Evolutionary conservation across 2,329 filamentous ascomycete species (phyloP).

Genomic region (Macroventuria anomochaeta): DNA sequence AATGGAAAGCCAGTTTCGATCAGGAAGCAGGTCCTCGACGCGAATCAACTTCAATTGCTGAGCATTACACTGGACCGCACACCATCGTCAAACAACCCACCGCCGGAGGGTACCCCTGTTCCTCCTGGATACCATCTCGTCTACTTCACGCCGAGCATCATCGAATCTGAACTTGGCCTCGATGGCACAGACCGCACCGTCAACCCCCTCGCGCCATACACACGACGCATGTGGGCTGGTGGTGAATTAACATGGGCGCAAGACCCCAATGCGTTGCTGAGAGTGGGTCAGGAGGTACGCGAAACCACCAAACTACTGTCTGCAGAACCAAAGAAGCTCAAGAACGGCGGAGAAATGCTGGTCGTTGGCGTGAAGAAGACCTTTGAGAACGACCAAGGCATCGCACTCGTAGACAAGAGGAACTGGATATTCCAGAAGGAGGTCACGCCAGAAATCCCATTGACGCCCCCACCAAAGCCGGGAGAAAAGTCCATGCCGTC

Average conservation of each 20-base stretch:
- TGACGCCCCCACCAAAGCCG: slow-evolving; percentile 37
- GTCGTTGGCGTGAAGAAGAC: slow-evolving; percentile 66
- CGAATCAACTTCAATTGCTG: slow-evolving; percentile 43
- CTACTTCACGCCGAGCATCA: slow-evolving; percentile 80
- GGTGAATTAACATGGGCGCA: slow-evolving; percentile 69
- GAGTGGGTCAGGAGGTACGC: slow-evolving; percentile 45
- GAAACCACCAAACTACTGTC: slow-evolving; percentile 56
- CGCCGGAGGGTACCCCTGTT: slow-evolving; percentile 47
- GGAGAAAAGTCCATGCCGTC: slow-evolving; percentile 28
- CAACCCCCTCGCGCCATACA: slow-evolving; percentile 73
- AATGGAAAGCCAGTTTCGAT: slow-evolving; percentile 36
- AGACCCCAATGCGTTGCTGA: slow-evolving; percentile 26
- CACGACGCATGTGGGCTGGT: slow-evolving; percentile 89
- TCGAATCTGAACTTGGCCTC: slow-evolving; percentile 67
- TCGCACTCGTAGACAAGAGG: slow-evolving; percentile 47
- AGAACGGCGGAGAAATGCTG: slow-evolving; percentile 60
- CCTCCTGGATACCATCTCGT: slow-evolving; percentile 81
- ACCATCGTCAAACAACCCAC: slow-evolving; percentile 27
- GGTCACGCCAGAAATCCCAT: slow-evolving; percentile 48
- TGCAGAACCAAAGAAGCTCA: slow-evolving; percentile 58
- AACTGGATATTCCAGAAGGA: slow-evolving; percentile 53
- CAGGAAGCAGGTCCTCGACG: slow-evolving; percentile 41
- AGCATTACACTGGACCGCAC: slow-evolving; percentile 37
- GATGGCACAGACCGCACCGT: slow-evolving; percentile 88
- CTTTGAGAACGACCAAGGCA: slow-evolving; percentile 47